Evolutionary conservation across 495 filamentous ascomycete genomes (phyloP).

Genomic region (Lichenothelia convexa): DNA sequence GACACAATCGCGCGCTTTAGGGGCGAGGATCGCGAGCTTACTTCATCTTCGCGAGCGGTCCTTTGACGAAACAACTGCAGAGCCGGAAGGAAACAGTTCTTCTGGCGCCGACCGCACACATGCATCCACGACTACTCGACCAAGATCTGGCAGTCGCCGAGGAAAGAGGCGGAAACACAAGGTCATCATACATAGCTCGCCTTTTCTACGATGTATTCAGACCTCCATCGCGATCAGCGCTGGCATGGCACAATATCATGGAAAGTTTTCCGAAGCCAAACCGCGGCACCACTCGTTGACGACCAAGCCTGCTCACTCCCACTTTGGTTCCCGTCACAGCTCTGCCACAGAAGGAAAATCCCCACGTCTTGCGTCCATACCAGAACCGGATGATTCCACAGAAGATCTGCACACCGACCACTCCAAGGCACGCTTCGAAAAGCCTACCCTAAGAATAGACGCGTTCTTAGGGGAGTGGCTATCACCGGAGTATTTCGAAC

Average conservation of each 20-base stretch:
- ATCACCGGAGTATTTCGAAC: constrained; percentile 75
- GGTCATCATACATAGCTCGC: constrained; percentile 77
- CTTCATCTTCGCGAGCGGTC: constrained; percentile 31
- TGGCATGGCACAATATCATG: constrained; percentile 54
- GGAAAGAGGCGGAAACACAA: constrained; percentile 43
- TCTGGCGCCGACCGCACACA: constrained; percentile 6
- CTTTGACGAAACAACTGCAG: neutral
- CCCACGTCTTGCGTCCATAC: constrained; percentile 7
- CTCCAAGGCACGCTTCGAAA: constrained; percentile 18
- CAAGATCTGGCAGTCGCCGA: constrained; percentile 2
- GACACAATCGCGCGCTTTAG: constrained; percentile 64
- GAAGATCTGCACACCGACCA: constrained; percentile 5
- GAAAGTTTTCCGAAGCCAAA: neutral
- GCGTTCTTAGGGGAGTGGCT: constrained; percentile 94
- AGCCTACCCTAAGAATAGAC: constrained; percentile 58
- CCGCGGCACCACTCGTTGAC: neutral
- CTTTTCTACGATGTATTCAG: constrained; percentile 83
- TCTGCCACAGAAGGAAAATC: constrained; percentile 4
- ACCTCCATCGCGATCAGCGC: constrained; percentile 80
- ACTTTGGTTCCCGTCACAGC: neutral
- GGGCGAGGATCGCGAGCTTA: constrained; percentile 59
- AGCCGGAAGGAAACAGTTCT: constrained; percentile 1
- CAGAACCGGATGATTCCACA: constrained; percentile 7
- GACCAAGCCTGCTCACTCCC: neutral
- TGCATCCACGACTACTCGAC: neutral